Evolutionary conservation across 1,139 yeast genomes (phyloP).

Genomic region (Suhomyces coccinellae): DNA sequence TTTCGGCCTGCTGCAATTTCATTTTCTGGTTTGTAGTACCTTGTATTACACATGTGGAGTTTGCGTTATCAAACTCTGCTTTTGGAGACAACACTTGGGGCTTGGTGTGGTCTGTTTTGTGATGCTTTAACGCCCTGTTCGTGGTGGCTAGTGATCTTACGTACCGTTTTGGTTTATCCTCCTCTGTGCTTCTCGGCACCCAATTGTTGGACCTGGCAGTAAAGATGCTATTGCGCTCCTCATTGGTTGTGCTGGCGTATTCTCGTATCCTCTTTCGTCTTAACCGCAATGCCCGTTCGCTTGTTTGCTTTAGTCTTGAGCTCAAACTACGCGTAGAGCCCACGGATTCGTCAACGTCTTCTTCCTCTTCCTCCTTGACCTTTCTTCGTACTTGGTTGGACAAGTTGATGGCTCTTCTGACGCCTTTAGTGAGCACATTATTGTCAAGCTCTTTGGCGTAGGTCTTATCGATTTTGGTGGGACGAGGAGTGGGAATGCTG

Average conservation of each 20-base stretch:
- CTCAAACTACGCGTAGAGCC: too few relatives aligned
- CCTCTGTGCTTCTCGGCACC: background rate
- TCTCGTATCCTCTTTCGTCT: constrained; percentile 8
- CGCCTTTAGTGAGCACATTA: constrained; percentile 16
- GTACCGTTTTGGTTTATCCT: background rate
- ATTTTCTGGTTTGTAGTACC: background rate
- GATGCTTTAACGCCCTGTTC: background rate
- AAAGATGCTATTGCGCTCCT: constrained; percentile 5
- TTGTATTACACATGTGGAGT: background rate
- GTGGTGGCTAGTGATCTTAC: background rate
- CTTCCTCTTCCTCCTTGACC: constrained; percentile 5
- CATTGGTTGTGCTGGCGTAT: constrained; percentile 1
- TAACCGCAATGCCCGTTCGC: constrained; percentile 2
- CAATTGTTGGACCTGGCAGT: constrained; percentile 1
- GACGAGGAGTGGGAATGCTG: constrained; percentile 9
- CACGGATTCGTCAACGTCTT: background rate
- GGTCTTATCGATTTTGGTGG: constrained; percentile 14
- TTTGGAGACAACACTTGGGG: constrained; percentile 2
- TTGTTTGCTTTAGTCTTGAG: background rate
- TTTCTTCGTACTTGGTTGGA: constrained; percentile 10
- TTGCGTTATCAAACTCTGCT: constrained; percentile 2
- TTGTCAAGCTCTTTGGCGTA: constrained; percentile 17
- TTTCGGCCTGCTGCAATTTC: constrained; percentile 22
- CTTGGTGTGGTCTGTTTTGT: background rate
- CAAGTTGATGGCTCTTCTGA: constrained; percentile 15